A percentile compares a stretch with the other conserved stretches of the same genome.
phyloP scores from a whole-genome alignment of 2,329 filamentous ascomycete species.

The Botryotinia convoluta region DNA sequence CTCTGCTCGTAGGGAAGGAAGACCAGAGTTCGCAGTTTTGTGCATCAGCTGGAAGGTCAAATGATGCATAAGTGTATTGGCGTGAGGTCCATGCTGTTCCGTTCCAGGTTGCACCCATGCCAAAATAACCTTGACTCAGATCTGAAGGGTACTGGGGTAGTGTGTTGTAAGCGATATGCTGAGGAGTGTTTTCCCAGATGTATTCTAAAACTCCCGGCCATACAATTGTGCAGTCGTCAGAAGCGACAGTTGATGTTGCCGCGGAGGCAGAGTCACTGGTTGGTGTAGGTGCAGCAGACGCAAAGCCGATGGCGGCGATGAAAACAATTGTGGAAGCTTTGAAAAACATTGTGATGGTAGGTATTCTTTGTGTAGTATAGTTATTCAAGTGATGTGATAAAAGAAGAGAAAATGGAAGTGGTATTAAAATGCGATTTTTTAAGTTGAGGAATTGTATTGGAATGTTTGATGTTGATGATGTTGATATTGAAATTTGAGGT shows the following conservation, averaged over 20 bases:
- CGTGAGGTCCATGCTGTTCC: background rate
- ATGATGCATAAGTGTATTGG: slow-evolving; percentile 6
- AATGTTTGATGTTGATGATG: background rate
- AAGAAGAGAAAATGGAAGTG: too few species aligned
- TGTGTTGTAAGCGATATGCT: slow-evolving; percentile 2
- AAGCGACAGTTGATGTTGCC: background rate
- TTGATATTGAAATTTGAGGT: background rate
- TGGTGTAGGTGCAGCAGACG: background rate
- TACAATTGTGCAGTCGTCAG: background rate
- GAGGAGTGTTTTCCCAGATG: background rate
- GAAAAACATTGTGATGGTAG: slow-evolving; percentile 2
- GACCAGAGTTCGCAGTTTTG: slow-evolving; percentile 1
- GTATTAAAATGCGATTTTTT: background rate
- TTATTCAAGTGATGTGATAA: background rate
- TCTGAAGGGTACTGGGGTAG: background rate
- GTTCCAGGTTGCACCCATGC: slow-evolving; percentile 12
- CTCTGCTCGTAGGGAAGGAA: background rate
- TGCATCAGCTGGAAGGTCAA: background rate
- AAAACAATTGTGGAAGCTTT: background rate
- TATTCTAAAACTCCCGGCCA: slow-evolving; percentile 1
- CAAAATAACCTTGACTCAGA: background rate
- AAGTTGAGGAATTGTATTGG: background rate
- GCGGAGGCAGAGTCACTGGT: background rate
- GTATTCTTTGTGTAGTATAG: background rate
- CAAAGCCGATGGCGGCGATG: background rate